These are phyloP conservation scores for Pseudotsuga menziesii DNA, from an alignment of 75 land plant species.

Conservation along the genomic window DNA sequence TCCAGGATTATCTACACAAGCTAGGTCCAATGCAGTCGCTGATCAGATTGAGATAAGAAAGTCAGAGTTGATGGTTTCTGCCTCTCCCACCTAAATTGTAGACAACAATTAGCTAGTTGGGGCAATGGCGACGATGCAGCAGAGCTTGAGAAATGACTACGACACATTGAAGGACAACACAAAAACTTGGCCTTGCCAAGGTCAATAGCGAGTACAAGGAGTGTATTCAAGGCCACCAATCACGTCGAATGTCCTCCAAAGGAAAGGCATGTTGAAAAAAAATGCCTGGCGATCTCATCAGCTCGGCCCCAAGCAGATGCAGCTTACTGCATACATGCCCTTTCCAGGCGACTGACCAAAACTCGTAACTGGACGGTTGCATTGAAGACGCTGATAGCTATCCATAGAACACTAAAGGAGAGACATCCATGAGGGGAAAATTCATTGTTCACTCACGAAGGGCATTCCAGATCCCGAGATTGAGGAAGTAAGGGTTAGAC, in stretches of 20 bases:
- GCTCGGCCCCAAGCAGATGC: conserved; percentile 37
- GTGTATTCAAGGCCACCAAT: conserved; percentile 93
- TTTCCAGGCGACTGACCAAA: conserved; percentile 54
- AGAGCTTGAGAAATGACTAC: conserved; percentile 69
- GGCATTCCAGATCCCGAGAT: no score
- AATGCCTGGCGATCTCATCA: conserved; percentile 20
- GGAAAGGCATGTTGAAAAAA: conserved; percentile 83
- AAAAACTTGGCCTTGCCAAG: conserved; percentile 83
- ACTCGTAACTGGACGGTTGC: conserved; percentile 85
- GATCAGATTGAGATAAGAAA: no score
- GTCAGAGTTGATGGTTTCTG: no score
- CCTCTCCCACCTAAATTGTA: no score
- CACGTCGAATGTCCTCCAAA: conserved; percentile 94
- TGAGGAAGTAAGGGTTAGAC: no score
- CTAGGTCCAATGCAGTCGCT: no score
- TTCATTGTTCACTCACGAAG: no score
- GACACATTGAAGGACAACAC: conserved; percentile 85
- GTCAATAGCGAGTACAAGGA: conserved; percentile 96
- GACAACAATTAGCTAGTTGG: no score
- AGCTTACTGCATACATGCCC: conserved; percentile 38
- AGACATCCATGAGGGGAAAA: no score
- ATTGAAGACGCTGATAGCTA: conserved; percentile 64
- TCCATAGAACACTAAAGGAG: conserved; percentile 63
- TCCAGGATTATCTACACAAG: no score
- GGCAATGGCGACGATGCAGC: no score